Evolutionary conservation across 441 rosid species (phyloP), one percentile per base, ranked within the genome.

Genomic region (Adansonia gregorii): DNA sequence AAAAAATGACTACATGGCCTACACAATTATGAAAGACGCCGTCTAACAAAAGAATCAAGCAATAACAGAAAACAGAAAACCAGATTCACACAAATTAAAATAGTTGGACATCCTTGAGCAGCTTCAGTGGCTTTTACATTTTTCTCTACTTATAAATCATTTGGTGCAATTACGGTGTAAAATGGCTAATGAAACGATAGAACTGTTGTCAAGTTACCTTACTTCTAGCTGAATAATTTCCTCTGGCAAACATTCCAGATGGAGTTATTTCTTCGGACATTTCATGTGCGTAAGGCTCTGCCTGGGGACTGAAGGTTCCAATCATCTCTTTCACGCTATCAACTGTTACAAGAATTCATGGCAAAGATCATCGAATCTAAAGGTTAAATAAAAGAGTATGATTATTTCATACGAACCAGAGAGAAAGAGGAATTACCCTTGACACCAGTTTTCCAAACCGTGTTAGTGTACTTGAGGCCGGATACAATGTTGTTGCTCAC

Each of bases 241-340:
- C 94, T 83, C 94, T 82, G 66, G 87, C 93, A 39, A 91, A 87
- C 1, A 89, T 74, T 27, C 93, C 94, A 73, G 93, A 88, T n/a
- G 94, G 94, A 6, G 91, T 87, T 6, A 88, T 82, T 76, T 91
- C 94, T 78, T 91, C 92, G 3, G 84, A 84, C 82, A 91, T 85
- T 76, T 84, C 86, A 70, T 88, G 89, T 15, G 81, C 82, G 81
- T 89, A 91, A 11, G 90, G 86, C 69, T 89, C 94, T 8, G 85
- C 84, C 76, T 89, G 91, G 63, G 92, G 92, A 78, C 94, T 89
- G 78, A 83, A 87, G 68, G 94, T 88, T 76, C 94, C 94, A 9
- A 89, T 72, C 93, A 91, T 91, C 81, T 87, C 88, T 82, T 89
- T 91, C 48, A 84, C 67, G 80, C 85, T 78, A 81, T 90, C 89